phyloP scores from a whole-genome alignment of 169 alveolate genomes.

The Cryptosporidium xiaoi region DNA sequence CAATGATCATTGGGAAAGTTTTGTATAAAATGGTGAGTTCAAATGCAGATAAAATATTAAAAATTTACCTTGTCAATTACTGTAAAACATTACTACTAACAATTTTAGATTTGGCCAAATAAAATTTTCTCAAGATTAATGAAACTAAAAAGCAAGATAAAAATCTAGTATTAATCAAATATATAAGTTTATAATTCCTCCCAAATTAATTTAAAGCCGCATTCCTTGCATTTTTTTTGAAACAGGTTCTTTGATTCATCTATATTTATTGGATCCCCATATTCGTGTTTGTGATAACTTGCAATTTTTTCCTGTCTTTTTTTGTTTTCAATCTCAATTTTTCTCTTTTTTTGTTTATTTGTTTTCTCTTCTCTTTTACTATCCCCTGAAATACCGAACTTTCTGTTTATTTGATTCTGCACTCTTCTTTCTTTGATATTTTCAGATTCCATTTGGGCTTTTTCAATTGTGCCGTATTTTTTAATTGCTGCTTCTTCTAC shows the following conservation, averaged over 20 bases:
- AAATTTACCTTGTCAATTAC: neutral
- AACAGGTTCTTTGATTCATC: neutral
- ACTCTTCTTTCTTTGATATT: conserved; percentile 18
- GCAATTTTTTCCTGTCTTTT: neutral
- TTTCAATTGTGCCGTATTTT: conserved; percentile 42
- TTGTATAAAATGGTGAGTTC: conserved; percentile 20
- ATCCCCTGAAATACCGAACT: conserved; percentile 9
- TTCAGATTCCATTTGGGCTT: conserved; percentile 37
- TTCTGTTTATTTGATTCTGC: conserved; percentile 38
- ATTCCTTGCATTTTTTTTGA: conserved; percentile 20
- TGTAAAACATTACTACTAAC: neutral
- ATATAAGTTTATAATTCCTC: conserved; percentile 20
- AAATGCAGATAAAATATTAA: neutral
- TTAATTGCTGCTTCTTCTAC: conserved; percentile 58
- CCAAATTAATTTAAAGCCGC: conserved; percentile 41
- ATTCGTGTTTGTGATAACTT: conserved; percentile 32
- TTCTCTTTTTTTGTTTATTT: neutral
- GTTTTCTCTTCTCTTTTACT: neutral
- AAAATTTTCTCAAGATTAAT: conserved; percentile 5
- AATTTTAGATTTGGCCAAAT: conserved; percentile 49
- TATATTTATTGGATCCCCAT: conserved; percentile 4
- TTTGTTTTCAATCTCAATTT: conserved; percentile 26
- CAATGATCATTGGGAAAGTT: conserved; percentile 54
- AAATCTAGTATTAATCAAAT: neutral
- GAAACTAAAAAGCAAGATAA: neutral